Evolutionary conservation across 306 rosid genomes (phyloP), one percentile per base, ranked within the genome.

Genomic region (Astragalus membranaceus): DNA sequence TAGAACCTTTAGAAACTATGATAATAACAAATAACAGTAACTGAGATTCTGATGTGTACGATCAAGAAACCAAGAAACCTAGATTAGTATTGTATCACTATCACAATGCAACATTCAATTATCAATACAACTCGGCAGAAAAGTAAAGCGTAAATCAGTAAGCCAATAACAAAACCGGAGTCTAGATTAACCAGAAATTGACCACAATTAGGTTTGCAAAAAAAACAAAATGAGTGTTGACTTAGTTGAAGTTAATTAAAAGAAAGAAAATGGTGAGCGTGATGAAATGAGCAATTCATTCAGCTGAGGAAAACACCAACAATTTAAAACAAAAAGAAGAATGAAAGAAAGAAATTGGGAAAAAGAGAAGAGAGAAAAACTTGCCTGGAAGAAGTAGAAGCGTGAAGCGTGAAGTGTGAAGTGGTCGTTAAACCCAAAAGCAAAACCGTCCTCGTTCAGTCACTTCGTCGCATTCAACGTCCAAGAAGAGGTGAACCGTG

Each of bases 391-490:
- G 67, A 55, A 2, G 62, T 15, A 26, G 76, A 43, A 33, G 41
- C n/a, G 23, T 20, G 23, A 20, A 20, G 23, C 23, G 23, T 20
- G 51, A 30, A 39, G 56, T 11, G 50, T 20, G 23, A 20, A 50
- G 16, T 30, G n/a, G 8, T 15, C 11, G 23, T 51, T 13, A 41
- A 41, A 32, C 50, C 10, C 4, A 10, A 67, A 60, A 5, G 43
- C 10, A 44, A 61, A 63, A 77, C 81, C 81, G 77, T 77, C 61
- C 51, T 73, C 44, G 32, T 41, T 67, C 58, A 35, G 30, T 68
- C 64, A 55, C 13, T n/a, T n/a, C n/a, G n/a, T n/a, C n/a, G n/a
- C n/a, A n/a, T n/a, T n/a, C 20, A 3, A n/a, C n/a, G n/a, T 44
- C 41, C 8, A 54, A 58, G 5, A 66, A 67, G 23, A 4, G 49